Conservation (phyloP, 805 yeast species). For the Metschnikowia corniflorae region DNA sequence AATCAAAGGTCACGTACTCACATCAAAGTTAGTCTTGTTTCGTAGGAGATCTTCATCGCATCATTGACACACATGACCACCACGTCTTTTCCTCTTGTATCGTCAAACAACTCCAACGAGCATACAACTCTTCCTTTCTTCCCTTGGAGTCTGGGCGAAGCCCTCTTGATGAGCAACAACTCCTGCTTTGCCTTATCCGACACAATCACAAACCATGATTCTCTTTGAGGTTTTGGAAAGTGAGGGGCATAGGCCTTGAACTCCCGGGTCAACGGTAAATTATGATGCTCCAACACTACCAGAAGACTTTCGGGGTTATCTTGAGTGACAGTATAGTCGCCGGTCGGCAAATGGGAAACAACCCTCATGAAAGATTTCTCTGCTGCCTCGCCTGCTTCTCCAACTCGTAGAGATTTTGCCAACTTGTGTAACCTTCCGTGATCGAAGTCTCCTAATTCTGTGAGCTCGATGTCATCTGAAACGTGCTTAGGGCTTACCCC, state of each 20-base stretch:
- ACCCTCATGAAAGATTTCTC: conserved; percentile 46
- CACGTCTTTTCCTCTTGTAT: conserved; percentile 43
- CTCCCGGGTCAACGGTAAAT: conserved; percentile 48
- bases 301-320: conserved; percentile 28
- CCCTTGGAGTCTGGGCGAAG: conserved; percentile 51
- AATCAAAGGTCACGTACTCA: not conserved
- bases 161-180: conserved; percentile 66
- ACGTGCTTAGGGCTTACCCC: conserved; percentile 29
- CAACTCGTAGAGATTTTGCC: conserved; percentile 40
- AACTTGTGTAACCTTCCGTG: conserved; percentile 30
- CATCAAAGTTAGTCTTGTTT: conserved; percentile 11
- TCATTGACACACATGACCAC: conserved; percentile 58
- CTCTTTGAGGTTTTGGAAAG: conserved; percentile 89
- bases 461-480: conserved; percentile 25
- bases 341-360: conserved; percentile 60
- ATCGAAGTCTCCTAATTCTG: conserved; percentile 41
- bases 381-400: conserved; percentile 11
- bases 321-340: conserved; percentile 43
- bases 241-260: conserved; percentile 71
- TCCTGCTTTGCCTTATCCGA: conserved; percentile 50
- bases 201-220: conserved; percentile 82
- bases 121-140: conserved; percentile 40
- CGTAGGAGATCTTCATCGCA: conserved; percentile 56
- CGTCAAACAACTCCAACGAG: conserved; percentile 48
- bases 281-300: conserved; percentile 53